Conservation (phyloP, 1,284 basidiomycete genomes). For the Malassezia furfur region DNA sequence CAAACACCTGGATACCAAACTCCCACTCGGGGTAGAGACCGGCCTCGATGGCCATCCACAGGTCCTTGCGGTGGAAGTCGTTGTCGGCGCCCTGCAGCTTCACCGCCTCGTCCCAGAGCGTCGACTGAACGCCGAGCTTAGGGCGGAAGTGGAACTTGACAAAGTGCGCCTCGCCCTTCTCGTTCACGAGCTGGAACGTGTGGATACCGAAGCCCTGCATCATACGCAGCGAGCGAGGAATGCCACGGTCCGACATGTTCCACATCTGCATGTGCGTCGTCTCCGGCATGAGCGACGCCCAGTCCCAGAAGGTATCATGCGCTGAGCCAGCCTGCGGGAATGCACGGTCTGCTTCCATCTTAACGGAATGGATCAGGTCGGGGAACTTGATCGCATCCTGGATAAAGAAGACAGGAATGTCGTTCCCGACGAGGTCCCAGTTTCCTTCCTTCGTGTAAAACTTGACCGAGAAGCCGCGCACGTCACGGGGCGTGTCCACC, state of each 20-base stretch:
- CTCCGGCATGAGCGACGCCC: conserved; percentile 49
- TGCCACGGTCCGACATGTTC: conserved; percentile 63
- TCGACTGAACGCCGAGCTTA: conserved; percentile 52
- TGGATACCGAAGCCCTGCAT: conserved; percentile 68
- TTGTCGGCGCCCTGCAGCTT: conserved; percentile 48
- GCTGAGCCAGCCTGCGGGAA: conserved; percentile 59
- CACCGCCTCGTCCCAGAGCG: conserved; percentile 45
- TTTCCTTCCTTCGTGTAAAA: conserved; percentile 71
- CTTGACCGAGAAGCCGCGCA: conserved; percentile 85
- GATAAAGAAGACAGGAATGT: conserved; percentile 45
- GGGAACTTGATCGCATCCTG: conserved; percentile 50
- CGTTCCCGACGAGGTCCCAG: conserved; percentile 26
- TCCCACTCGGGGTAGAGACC: conserved; percentile 42
- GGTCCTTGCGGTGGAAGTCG: conserved; percentile 49
- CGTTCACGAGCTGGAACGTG: conserved; percentile 79
- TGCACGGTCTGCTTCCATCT: conserved; percentile 60
- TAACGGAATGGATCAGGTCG: conserved; percentile 89
- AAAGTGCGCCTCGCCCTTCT: conserved; percentile 68
- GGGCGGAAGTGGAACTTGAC: conserved; percentile 67
- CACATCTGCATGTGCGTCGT: conserved; percentile 19
- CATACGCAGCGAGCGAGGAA: conserved; percentile 61
- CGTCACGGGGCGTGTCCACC: conserved; percentile 77
- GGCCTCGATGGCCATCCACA: conserved; percentile 36
- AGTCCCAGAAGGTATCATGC: conserved; percentile 61
- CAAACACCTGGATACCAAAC: conserved; percentile 19